These are phyloP conservation scores for Boletus subcaerulescens DNA, from an alignment of 768 basidiomycete genomes.

Conservation along the genomic window DNA sequence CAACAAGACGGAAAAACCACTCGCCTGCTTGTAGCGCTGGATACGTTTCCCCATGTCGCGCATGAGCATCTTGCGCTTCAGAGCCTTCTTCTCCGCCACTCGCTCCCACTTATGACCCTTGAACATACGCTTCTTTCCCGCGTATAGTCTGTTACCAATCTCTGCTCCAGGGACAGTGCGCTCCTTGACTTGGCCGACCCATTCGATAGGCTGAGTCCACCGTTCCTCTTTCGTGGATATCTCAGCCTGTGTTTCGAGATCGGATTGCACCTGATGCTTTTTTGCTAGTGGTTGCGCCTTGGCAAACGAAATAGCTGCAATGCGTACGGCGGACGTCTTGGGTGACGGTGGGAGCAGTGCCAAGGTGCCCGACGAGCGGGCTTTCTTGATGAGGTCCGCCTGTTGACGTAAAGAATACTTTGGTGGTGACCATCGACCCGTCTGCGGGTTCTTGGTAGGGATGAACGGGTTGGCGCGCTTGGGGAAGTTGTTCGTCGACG, in stretches of 20 bases:
- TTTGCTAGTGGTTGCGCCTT: slow-evolving; percentile 13
- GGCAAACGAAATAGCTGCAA: slow-evolving; percentile 19
- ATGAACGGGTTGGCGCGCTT: slow-evolving; percentile 64
- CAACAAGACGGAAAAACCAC: slow-evolving; percentile 24
- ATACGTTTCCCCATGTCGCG: slow-evolving; percentile 69
- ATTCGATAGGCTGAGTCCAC: slow-evolving; percentile 36
- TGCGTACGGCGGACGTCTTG: slow-evolving; percentile 41
- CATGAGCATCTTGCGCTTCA: slow-evolving; percentile 55
- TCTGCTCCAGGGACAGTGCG: slow-evolving; percentile 48
- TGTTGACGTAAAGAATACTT: slow-evolving; percentile 74
- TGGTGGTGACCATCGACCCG: slow-evolving; percentile 65
- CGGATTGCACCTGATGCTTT: not conserved
- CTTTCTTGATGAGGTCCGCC: slow-evolving; percentile 74
- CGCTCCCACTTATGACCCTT: slow-evolving; percentile 92
- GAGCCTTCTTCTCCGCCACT: slow-evolving; percentile 42
- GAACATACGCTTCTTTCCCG: slow-evolving; percentile 82
- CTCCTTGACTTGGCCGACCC: slow-evolving; percentile 38
- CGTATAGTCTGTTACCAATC: slow-evolving; percentile 64
- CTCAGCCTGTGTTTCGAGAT: not conserved
- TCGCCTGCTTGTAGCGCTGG: slow-evolving; percentile 60
- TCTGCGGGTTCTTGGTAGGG: slow-evolving; percentile 54
- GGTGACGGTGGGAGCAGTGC: slow-evolving; percentile 68
- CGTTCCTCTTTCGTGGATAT: not conserved
- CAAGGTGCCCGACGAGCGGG: slow-evolving; percentile 49
- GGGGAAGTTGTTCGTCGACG: slow-evolving; percentile 9